Conservation (phyloP, 305 asterid genomes). For the Fraxinus velutina region DNA sequence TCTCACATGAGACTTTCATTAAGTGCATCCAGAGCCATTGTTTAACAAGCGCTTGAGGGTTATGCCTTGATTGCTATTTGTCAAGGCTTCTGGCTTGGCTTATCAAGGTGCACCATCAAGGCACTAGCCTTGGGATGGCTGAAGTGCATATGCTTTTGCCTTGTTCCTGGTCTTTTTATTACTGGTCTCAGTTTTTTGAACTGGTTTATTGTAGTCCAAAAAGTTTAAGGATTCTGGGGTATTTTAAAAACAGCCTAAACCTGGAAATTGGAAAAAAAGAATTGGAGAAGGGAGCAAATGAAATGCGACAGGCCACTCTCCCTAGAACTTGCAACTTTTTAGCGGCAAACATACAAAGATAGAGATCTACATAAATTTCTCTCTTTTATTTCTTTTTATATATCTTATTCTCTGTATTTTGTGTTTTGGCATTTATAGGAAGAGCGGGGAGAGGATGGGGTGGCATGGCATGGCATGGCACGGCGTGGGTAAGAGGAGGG, state of each 20-base stretch:
- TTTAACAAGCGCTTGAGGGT: not conserved
- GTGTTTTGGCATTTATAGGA: not conserved
- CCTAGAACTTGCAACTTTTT: not conserved
- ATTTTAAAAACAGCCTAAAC: not conserved
- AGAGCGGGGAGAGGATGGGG: not conserved
- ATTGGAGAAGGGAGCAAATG: not conserved
- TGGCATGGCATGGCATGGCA: not conserved
- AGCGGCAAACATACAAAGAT: not conserved
- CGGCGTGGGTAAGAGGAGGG: not conserved
- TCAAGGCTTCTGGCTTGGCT: not conserved
- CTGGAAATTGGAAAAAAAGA: not conserved
- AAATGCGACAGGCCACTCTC: not conserved
- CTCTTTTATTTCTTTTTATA: not conserved
- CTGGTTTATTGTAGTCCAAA: not conserved
- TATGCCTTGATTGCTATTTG: not conserved
- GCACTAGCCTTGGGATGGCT: not conserved
- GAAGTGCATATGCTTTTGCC: not conserved
- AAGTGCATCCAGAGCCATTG: not conserved
- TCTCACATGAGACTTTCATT: not conserved
- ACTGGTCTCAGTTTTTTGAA: not conserved
- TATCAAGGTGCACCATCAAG: not conserved
- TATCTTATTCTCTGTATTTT: not conserved
- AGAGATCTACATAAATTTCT: not conserved
- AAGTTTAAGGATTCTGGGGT: not conserved
- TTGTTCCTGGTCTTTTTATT: not conserved